A percentile compares a stretch with the other conserved stretches of the same genome.
These are phyloP conservation scores for Cladorrhinum sp. DNA, from an alignment of 2,329 filamentous ascomycete genomes.

Conservation along the genomic window DNA sequence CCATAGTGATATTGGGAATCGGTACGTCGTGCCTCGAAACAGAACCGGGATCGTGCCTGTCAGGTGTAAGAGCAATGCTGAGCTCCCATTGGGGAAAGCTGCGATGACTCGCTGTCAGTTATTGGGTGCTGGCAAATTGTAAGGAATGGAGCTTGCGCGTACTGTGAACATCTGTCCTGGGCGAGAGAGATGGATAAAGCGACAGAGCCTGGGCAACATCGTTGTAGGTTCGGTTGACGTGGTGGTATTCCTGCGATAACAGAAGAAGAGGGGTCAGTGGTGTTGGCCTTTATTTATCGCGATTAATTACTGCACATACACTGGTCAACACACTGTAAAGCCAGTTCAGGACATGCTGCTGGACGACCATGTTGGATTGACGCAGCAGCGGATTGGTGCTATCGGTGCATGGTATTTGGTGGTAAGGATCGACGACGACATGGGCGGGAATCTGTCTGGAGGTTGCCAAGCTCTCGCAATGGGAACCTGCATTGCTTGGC, in stretches of 20 bases:
- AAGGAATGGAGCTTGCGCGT: conserved; percentile 33
- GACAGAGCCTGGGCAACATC: conserved; percentile 82
- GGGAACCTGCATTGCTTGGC: not conserved
- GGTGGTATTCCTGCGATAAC: conserved; percentile 73
- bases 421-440: conserved; percentile 1
- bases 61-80: conserved; percentile 81
- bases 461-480: not conserved
- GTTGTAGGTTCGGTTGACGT: conserved; percentile 89
- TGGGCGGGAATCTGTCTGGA: not conserved
- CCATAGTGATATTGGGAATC: conserved; percentile 91
- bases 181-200: conserved; percentile 74
- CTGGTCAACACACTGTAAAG: conserved; percentile 86
- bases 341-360: conserved; percentile 91
- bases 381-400: conserved; percentile 12
- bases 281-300: not conserved
- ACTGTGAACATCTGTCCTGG: conserved; percentile 95
- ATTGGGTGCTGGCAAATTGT: not conserved
- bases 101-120: conserved; percentile 9
- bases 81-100: conserved; percentile 87
- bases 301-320: conserved; percentile 43
- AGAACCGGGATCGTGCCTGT: conserved; percentile 85
- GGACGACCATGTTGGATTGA: conserved; percentile 60
- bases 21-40: conserved; percentile 85
- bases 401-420: conserved; percentile 20
- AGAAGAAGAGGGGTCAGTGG: conserved; percentile 12